Evolutionary conservation across 495 filamentous ascomycete genomes (phyloP), one percentile per base, ranked within the genome.

Genomic region (Trichoderma reesei): DNA sequence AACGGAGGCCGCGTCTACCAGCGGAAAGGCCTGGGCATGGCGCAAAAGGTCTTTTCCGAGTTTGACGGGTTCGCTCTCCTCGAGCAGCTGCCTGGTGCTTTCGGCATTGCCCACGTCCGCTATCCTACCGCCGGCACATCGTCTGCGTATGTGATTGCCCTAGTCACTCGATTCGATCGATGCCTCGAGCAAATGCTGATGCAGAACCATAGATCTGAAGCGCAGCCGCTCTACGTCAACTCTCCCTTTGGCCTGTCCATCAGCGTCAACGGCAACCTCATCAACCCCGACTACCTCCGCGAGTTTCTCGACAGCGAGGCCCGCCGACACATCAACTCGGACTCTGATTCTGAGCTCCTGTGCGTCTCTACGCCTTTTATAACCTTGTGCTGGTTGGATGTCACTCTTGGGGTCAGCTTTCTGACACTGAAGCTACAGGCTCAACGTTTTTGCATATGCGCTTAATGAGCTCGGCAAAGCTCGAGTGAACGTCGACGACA

Each of bases 391-490:
- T 39, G 38, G 38, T 11, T 39, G 11, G 38, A 39, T 7, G 38
- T 7, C 11, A 11, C 38, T 11, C 11, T 61, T 20, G 2, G n/a
- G 16, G n/a, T 6, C 59, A 13, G 26, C 14, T 54, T 60, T 8
- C 39, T 54, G 61, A 46, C 56, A 41, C 26, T 60, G 39, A 11
- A 56, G 20, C 13, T n/a, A 10, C 63, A 95, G 96, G 86, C 80
- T 98, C 60, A 98, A 98, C 73, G 84, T 97, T 66, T 96, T 96
- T 67, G 94, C 94, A 16, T 89, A 90, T 74, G 93, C 93, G 73
- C 82, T 98, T 54, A 92, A 93, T 65, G 90, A 96, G 74, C 96
- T 91, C n/a, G 90, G 90, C 67, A 98, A 98, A 76, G 90, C 92
- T 36, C 90, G 94, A 78, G 92, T 95, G 59, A 96, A 97, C 76